Base-by-base conservation (phyloP, 768 basidiomycete genomes). In the Mycena galopus region DNA sequence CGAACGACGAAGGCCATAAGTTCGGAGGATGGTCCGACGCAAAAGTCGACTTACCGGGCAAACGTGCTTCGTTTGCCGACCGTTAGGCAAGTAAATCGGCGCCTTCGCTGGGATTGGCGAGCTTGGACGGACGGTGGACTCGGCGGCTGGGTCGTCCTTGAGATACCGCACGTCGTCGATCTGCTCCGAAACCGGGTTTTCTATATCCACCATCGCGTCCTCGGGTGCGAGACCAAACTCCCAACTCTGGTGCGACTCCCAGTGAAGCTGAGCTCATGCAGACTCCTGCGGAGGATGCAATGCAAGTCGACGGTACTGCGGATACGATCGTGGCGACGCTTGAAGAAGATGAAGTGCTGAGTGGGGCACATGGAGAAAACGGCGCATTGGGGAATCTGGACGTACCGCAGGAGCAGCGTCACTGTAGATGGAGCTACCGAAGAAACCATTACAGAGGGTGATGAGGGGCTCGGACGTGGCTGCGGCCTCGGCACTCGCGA, bases 21-120 rank as follows among this genome's bases (percentile, higher is more conserved):
- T 21, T 30, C 25, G 27, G 30, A 27, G 27, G 14, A 27, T 6
- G 16, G 2, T 11, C 9, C 9, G 21, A 5, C 7, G 23, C 21
- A 27, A 21, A 21, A 12, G 23, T 51, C 23, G 50, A 51, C 60
- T 19, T 57, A 68, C 67, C 50, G 67, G 67, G 32, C 67, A 69
- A 14, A 69, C 39, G 53, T 32, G 47, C 3, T 63, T 69, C 21
- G 42, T 4, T n/a, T n/a, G n/a, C 29, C 11, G 39, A n/a, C 39
- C 53, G 17, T 56, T 9, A 50, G n/a, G n/a, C n/a, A 62, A 16
- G 23, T 56, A 57, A 17, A 56, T 17, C 21, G 10, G 5, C 30
- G 67, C 25, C n/a, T 56, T 55, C 19, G 37, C 23, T 12, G 32
- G 5, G 32, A 37, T 33, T 7, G 21, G 47, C 7, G 30, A 10